phyloP scores from a whole-genome alignment of 495 filamentous ascomycete species.

The Lichenothelia convexa region DNA sequence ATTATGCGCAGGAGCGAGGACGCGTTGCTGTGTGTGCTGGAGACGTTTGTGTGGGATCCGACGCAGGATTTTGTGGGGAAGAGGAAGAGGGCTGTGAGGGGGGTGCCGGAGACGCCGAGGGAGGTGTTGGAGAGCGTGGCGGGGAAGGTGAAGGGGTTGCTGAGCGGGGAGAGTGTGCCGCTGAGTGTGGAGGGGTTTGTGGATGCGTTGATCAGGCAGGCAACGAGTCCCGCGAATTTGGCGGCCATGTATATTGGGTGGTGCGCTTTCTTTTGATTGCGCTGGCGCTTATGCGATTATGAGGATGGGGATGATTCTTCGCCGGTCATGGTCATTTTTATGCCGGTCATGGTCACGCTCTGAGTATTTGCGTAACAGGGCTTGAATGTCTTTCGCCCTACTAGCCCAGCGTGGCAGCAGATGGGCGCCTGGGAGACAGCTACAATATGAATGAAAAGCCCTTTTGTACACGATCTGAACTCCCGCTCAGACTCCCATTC shows the following conservation, averaged over 20 bases:
- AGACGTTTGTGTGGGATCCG: constrained; percentile 92
- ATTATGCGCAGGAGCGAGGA: constrained; percentile 84
- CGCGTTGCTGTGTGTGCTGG: constrained; percentile 87
- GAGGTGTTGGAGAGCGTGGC: constrained; percentile 79
- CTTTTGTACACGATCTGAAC: too few relatives aligned
- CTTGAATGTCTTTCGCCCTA: too few relatives aligned
- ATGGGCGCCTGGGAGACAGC: too few relatives aligned
- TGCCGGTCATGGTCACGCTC: too few relatives aligned
- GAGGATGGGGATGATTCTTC: too few relatives aligned
- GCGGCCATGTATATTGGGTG: constrained; percentile 94
- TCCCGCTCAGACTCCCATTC: too few relatives aligned
- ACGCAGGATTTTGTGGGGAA: constrained; percentile 79
- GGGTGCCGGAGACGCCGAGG: constrained; percentile 68
- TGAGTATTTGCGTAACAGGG: too few relatives aligned
- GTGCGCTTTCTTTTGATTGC: too few relatives aligned
- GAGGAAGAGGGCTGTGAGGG: constrained; percentile 41
- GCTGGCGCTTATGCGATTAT: too few relatives aligned
- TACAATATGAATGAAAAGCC: too few relatives aligned
- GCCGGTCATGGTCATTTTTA: too few relatives aligned
- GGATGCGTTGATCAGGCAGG: constrained; percentile 74
- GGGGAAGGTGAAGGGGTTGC: constrained; percentile 66
- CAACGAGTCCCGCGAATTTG: constrained; percentile 57
- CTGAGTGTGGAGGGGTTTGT: constrained; percentile 91
- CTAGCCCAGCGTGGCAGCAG: too few relatives aligned
- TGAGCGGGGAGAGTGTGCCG: constrained; percentile 73